Evolutionary conservation across 805 yeast genomes (phyloP), one percentile per base, ranked within the genome.

Genomic region (Metschnikowia kofuensis): DNA sequence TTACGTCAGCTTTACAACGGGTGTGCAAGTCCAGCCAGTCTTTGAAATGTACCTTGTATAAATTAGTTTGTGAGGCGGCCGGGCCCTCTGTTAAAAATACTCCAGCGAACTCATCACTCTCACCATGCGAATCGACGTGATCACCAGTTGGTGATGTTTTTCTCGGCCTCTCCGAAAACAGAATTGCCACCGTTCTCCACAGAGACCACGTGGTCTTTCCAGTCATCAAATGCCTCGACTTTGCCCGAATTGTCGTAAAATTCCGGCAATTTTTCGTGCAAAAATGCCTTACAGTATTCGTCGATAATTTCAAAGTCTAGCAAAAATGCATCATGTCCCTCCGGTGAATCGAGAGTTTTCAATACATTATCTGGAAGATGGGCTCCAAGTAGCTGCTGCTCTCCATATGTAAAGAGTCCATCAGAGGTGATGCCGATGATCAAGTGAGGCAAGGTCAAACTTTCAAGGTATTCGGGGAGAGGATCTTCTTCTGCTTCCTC

Each of bases 311-410:
- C 85, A 66, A 94, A 94, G 66, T 94, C 99, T 42, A 94, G 74
- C 51, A 94, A 70, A 63, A 94, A 94, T 2, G 98, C 99, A 71
- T 94, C 99, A 63, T 94, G 99, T 14, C 99, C 99, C 59, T 94
- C 99, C 11, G 92, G 94, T 1, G 97, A 90, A 53, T 87, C 81
- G 38, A 94, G 84, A 59, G 83, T 82, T 56, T 84, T 82, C 55
- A 94, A 72, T 7, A 58, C 65, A 1, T 95, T 77, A 57, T 86
- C 76, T 7, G 90, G 91, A 50, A 94, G 79, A 60, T 82, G 72
- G 37, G 81, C 78, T 1, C 95, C 95, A 42, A 94, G 76, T 44
- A 84, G 80, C 60, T 88, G 88, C 68, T 94, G 99, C 68, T 94
- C 99, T 16, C 91, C 80, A 58, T 86, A 82, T 0, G 98, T 92